Base-by-base conservation (phyloP, 106 monocot genomes). In the Dendrobium nobile region DNA sequence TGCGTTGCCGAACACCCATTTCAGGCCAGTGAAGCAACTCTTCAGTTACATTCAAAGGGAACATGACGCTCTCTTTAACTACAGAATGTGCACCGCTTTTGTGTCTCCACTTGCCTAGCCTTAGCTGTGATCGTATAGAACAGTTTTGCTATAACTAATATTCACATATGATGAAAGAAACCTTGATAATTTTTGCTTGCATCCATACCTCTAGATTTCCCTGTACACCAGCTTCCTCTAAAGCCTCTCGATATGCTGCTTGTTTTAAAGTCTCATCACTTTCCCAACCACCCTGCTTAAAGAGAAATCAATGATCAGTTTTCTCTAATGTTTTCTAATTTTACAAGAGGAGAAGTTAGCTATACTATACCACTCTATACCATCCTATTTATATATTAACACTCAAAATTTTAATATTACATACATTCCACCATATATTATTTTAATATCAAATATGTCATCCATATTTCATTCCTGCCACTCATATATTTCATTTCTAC, bases 211-310 rank as follows among this genome's bases (percentile, higher is more conserved):
- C 86, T 27, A 89, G 15, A 41, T 89, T 80, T 68, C 91, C 91
- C 7, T 82, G 81, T 0, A 88, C 88, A 26, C 91, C 91, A 45
- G 91, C 91, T 77, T 91, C 91, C 65, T 92, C 91, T 15, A 83
- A n/a, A 40, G 91, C 89, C 82, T 92, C 91, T 33, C 91, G 61
- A 40, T 59, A 79, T 51, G 83, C 88, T 3, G 91, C 88, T 41
- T 87, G 79, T 31, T 67, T 79, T 33, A 77, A 80, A 3, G 81
- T 83, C 18, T 91, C 91, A 58, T 91, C 89, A 2, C 13, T 77
- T 75, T 92, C 91, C 91, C 91, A 92, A 5, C 91, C 91, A 40
- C 91, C 91, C 91, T 91, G 80, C 15, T 1, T 1, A 72, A 64
- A 67, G 7, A 43, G 28, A 82, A 4, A 58, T n/a, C 3, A 5